Evolutionary conservation across 768 basidiomycete genomes (phyloP).

Genomic region (Suillus plorans): DNA sequence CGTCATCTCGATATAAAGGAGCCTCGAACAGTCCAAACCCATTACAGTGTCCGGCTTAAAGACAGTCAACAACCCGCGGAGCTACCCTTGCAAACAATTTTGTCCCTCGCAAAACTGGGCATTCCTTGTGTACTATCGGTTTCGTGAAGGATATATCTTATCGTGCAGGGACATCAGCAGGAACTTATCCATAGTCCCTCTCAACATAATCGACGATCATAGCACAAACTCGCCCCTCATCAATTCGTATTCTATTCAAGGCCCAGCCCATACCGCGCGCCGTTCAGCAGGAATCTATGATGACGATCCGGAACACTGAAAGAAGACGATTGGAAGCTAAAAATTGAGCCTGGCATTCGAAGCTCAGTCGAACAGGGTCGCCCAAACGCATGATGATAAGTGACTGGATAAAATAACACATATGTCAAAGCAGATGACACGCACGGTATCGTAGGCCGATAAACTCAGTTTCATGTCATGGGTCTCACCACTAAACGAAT

Average conservation of each 20-base stretch:
- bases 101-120: too few species aligned
- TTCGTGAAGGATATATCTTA: background rate
- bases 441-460: conserved; percentile 28
- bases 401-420: background rate
- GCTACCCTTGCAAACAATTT: background rate
- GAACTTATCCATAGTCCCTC: background rate
- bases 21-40: background rate
- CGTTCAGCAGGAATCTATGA: conserved; percentile 77
- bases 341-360: background rate
- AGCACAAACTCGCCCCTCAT: conserved; percentile 35
- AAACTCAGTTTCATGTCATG: background rate
- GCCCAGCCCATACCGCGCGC: conserved; percentile 65
- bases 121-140: too few species aligned
- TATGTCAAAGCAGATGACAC: background rate
- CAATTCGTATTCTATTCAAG: conserved; percentile 42
- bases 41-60: background rate
- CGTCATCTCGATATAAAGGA: background rate
- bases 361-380: background rate
- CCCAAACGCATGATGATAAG: background rate
- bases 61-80: background rate
- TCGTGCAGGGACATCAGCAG: background rate
- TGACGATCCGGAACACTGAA: conserved; percentile 29
- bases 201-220: conserved; percentile 9
- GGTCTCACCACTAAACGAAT: background rate
- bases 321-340: background rate